phyloP scores from a whole-genome alignment of 2,329 filamentous ascomycete genomes.

The Aspergillus oerlinghausenensis region DNA sequence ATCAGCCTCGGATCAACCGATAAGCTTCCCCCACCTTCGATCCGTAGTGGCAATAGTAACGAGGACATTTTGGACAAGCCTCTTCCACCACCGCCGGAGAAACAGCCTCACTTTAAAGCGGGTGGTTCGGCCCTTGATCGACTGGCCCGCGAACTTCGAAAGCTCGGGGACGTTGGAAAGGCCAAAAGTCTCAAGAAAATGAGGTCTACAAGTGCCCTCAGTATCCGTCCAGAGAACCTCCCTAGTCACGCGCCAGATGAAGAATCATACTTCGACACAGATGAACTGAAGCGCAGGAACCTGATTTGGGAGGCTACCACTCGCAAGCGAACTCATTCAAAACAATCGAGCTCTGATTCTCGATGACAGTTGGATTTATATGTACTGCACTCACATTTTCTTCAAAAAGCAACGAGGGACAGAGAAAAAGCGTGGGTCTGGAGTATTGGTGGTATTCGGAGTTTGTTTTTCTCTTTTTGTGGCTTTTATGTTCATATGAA shows the following conservation, averaged over 20 bases:
- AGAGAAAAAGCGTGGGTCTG: conserved; percentile 1
- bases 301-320: conserved; percentile 45
- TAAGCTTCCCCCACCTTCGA: conserved; percentile 34
- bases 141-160: conserved; percentile 55
- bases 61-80: conserved; percentile 37
- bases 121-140: conserved; percentile 54
- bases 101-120: conserved; percentile 19
- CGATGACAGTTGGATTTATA: not conserved
- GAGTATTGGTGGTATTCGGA: not conserved
- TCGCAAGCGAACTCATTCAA: conserved; percentile 28
- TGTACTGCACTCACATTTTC: not conserved
- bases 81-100: conserved; percentile 34
- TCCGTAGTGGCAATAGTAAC: conserved; percentile 31
- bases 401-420: conserved; percentile 1
- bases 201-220: conserved; percentile 51
- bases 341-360: conserved; percentile 18
- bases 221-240: conserved; percentile 35
- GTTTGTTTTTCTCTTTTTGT: not conserved
- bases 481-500: not conserved
- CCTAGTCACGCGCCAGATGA: conserved; percentile 29
- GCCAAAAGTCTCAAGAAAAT: conserved; percentile 40
- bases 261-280: conserved; percentile 44
- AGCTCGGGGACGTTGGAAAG: conserved; percentile 30
- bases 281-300: conserved; percentile 46
- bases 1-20: conserved; percentile 52